Evolutionary conservation across 2,329 filamentous ascomycete species (phyloP), one percentile per base, ranked within the genome.

Genomic region (Nemania sp.): DNA sequence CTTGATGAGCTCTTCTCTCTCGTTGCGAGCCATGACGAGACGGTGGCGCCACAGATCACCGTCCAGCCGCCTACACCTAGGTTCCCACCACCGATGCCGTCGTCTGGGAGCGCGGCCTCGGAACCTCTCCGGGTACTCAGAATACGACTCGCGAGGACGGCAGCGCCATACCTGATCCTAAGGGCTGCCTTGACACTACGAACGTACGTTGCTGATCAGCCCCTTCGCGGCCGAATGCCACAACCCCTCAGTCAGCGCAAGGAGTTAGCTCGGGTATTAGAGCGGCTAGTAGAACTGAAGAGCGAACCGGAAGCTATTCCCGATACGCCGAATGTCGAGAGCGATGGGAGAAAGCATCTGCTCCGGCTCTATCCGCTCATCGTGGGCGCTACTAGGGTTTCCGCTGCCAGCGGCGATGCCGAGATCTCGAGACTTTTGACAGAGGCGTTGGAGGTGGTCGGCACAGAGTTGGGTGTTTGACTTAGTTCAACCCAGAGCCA

Each of bases 161-260:
- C 91, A 0, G 91, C 93, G 0, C 93, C 93, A 0, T 95, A 93
- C 74, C 85, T 98, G 2, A 91, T 98, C 52, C 83, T 97, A 1
- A 90, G 96, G 2, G 89, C 92, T 13, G 93, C 92, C 0, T 83
- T 97, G 18, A 90, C 93, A 0, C 81, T 98, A n/a, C 90, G 93
- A 64, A 86, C 90, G 0, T 98, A 97, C 77, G 90, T 97, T 53
- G 92, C 94, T 3, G 96, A 99, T 78, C 95, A 98, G 77, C 94
- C 95, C 0, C 83, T 99, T 22, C 87, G 96, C 15, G 94, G 96
- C 0, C 87, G 90, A 57, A 96, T 97, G 89, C 96, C 96, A 4
- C 93, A 96, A 77, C 95, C 95, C 0, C 84, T 93, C 5, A 90
- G 89, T 8, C 93, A 97, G 76, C 87, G 93, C 51, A 90, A 88